Conservation (phyloP, 306 rosid species). For the Citrullus amarus region DNA sequence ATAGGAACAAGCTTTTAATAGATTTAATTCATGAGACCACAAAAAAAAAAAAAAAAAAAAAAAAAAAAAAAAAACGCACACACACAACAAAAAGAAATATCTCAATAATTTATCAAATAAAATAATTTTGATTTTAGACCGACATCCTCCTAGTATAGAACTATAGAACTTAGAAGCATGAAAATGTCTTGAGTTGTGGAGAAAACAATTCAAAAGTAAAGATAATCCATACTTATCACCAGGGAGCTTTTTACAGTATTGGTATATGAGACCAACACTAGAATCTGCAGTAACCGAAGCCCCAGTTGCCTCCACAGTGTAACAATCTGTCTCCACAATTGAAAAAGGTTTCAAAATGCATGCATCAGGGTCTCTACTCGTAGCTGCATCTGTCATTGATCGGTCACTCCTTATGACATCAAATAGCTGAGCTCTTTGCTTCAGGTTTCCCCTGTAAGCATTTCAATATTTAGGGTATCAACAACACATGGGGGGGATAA, state of each 20-base stretch:
- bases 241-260: slow-evolving; percentile 61
- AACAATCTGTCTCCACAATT: slow-evolving; percentile 22
- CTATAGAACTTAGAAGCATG: neutral
- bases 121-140: neutral
- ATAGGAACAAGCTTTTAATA: neutral
- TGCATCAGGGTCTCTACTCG: slow-evolving; percentile 33
- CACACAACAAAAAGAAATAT: neutral
- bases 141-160: neutral
- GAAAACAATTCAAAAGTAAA: slow-evolving; percentile 4
- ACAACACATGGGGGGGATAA: neutral
- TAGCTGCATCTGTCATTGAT: slow-evolving; percentile 54
- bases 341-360: slow-evolving; percentile 21
- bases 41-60: too few relatives aligned
- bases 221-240: slow-evolving; percentile 43
- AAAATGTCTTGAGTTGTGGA: neutral
- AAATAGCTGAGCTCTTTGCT: slow-evolving; percentile 64
- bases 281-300: slow-evolving; percentile 65
- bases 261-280: slow-evolving; percentile 45
- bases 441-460: slow-evolving; percentile 53
- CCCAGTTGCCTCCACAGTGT: slow-evolving; percentile 58
- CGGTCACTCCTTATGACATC: slow-evolving; percentile 66
- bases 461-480: neutral
- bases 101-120: neutral
- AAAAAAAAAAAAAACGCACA: neutral
- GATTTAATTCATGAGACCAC: neutral